Conservation (phyloP, 2,329 filamentous ascomycete genomes). For the Phoma sp. region DNA sequence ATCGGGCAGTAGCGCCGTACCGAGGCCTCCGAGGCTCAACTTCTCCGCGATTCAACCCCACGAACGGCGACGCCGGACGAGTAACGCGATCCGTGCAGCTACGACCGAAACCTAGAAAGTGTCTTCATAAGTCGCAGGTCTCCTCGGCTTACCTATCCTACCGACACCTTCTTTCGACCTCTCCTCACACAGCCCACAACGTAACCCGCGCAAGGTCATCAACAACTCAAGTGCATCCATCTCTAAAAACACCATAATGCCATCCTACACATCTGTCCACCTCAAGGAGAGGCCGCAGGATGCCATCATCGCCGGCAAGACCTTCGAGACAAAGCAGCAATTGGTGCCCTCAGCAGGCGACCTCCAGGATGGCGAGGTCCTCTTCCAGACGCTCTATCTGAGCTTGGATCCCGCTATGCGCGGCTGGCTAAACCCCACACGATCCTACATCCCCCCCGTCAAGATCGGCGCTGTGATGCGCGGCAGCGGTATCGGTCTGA, state of each 20-base stretch:
- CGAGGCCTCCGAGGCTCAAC: slow-evolving; percentile 14
- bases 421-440: slow-evolving; percentile 66
- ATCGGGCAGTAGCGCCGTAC: slow-evolving; percentile 14
- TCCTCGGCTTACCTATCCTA: not conserved
- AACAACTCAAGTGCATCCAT: not conserved
- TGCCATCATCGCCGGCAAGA: slow-evolving; percentile 68
- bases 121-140: not conserved
- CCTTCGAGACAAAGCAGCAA: slow-evolving; percentile 63
- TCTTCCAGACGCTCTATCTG: slow-evolving; percentile 67
- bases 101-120: slow-evolving; percentile 5
- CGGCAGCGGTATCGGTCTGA: slow-evolving; percentile 64
- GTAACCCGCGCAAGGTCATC: not conserved
- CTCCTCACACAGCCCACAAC: not conserved
- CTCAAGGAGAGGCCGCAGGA: slow-evolving; percentile 69
- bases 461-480: slow-evolving; percentile 73
- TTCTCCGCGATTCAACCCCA: slow-evolving; percentile 31
- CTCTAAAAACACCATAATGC: slow-evolving; percentile 30
- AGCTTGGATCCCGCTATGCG: slow-evolving; percentile 80
- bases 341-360: slow-evolving; percentile 55
- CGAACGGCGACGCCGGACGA: slow-evolving; percentile 17
- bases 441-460: slow-evolving; percentile 73
- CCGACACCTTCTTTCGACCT: not conserved
- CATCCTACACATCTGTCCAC: slow-evolving; percentile 57
- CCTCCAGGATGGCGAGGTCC: slow-evolving; percentile 69
- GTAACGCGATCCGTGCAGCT: slow-evolving; percentile 25